Conservation (phyloP, 805 yeast genomes). For the Saccharomycopsis fibuligera region DNA sequence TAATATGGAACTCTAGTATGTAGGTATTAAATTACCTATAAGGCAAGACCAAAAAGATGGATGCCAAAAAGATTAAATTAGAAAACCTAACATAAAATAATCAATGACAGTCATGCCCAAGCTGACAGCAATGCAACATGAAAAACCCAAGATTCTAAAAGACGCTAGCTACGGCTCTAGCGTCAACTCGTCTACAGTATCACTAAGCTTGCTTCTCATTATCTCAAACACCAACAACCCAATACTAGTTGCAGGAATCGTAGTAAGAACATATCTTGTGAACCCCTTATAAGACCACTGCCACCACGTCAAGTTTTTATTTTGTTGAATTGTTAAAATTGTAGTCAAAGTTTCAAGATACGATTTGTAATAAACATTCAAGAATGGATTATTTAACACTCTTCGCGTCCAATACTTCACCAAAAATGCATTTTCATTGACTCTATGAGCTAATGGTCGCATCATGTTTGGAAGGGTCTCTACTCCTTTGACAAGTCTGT, state of each 20-base stretch:
- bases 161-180: no score
- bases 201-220: conserved; percentile 41
- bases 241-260: conserved; percentile 83
- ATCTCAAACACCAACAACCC: conserved; percentile 83
- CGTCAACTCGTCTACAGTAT: conserved; percentile 1
- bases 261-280: conserved; percentile 58
- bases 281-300: conserved; percentile 78
- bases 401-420: conserved; percentile 22
- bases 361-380: conserved; percentile 54
- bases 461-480: conserved; percentile 13
- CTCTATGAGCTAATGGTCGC: not conserved
- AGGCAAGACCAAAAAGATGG: not conserved
- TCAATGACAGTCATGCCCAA: not conserved
- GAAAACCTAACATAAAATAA: not conserved
- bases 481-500: conserved; percentile 8
- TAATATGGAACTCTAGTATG: no score
- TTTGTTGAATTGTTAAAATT: conserved; percentile 44
- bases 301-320: conserved; percentile 50
- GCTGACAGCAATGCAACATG: not conserved
- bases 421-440: conserved; percentile 13
- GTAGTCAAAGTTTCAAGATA: conserved; percentile 71
- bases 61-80: not conserved
- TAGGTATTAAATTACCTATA: no score
- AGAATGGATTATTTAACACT: conserved; percentile 26
- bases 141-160: not conserved